phyloP scores from a whole-genome alignment of 2,329 filamentous ascomycete genomes.

The Basipetospora chlamydospora region DNA sequence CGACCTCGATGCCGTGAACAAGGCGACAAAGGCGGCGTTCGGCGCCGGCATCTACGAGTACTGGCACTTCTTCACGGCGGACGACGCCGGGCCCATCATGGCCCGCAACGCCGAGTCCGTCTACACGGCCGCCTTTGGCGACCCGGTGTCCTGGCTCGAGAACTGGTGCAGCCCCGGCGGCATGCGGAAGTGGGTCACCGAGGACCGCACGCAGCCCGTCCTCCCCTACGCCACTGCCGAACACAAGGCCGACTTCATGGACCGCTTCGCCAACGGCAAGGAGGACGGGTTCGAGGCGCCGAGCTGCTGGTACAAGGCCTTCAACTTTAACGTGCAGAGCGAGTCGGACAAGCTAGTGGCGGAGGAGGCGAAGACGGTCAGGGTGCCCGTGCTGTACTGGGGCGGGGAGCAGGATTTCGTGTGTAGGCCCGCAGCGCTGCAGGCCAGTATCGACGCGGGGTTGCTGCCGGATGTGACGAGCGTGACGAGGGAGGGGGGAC shows the following conservation, averaged over 20 bases:
- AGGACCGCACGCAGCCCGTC: slow-evolving; percentile 11
- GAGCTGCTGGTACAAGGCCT: slow-evolving; percentile 15
- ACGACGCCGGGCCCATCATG: slow-evolving; percentile 23
- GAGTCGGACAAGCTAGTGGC: slow-evolving; percentile 10
- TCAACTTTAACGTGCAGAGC: slow-evolving; percentile 10
- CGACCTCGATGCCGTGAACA: slow-evolving; percentile 20
- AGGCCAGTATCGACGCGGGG: slow-evolving; percentile 10
- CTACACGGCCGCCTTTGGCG: slow-evolving; percentile 19
- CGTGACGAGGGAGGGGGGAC: slow-evolving; percentile 13
- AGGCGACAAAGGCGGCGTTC: slow-evolving; percentile 15
- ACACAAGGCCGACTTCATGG: slow-evolving; percentile 13
- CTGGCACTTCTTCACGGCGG: slow-evolving; percentile 28
- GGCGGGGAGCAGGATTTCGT: slow-evolving; percentile 14
- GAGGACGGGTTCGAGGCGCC: slow-evolving; percentile 15
- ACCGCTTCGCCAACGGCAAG: slow-evolving; percentile 11
- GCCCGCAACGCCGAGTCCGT: slow-evolving; percentile 21
- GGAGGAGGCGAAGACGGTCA: slow-evolving; percentile 10
- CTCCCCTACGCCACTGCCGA: slow-evolving; percentile 14
- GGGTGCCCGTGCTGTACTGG: slow-evolving; percentile 15
- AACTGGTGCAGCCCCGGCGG: slow-evolving; percentile 21
- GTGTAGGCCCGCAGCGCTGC: slow-evolving; percentile 11
- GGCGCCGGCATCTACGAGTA: slow-evolving; percentile 25
- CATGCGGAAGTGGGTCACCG: slow-evolving; percentile 13
- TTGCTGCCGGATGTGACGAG: slow-evolving; percentile 14
- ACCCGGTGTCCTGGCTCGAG: slow-evolving; percentile 15